Percentiles rank a stretch among this genome's conserved stretches.
phyloP scores from a whole-genome alignment of 768 basidiomycete genomes.

The Podaxis mareebaensis region DNA sequence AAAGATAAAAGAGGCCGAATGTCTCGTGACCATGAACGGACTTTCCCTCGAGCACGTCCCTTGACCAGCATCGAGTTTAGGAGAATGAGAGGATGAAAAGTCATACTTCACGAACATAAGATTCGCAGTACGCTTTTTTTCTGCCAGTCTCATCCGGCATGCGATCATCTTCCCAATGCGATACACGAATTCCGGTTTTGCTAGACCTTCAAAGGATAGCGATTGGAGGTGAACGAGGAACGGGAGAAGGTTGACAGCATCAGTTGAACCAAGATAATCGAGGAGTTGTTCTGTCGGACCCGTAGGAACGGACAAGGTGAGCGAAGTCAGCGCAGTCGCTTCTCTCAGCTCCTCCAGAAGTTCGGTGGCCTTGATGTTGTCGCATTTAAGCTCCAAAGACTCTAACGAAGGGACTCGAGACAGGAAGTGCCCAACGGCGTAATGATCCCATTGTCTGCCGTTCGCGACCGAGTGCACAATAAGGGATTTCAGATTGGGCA shows the following conservation, averaged over 20 bases:
- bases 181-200: conserved; percentile 16
- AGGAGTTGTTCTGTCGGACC: conserved; percentile 14
- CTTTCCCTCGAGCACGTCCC: conserved; percentile 4
- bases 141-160: conserved; percentile 11
- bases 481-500: conserved; percentile 11
- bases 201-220: conserved; percentile 11
- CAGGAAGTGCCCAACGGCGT: conserved; percentile 14
- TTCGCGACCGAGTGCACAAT: conserved; percentile 11
- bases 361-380: conserved; percentile 14
- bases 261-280: conserved; percentile 14
- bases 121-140: conserved; percentile 8
- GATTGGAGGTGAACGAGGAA: conserved; percentile 12
- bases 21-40: conserved; percentile 10
- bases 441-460: conserved; percentile 17
- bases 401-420: conserved; percentile 14
- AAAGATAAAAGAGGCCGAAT: conserved; percentile 15
- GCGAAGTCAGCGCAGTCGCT: conserved; percentile 4
- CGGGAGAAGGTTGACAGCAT: conserved; percentile 13
- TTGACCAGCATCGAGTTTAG: conserved; percentile 9
- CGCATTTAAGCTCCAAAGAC: conserved; percentile 13
- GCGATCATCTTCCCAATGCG: conserved; percentile 15
- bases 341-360: conserved; percentile 14
- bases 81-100: conserved; percentile 10
- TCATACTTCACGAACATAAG: conserved; percentile 14
- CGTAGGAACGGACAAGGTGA: conserved; percentile 11